phyloP scores from a whole-genome alignment of 225 moss, liverwort and hornwort genomes.

The Rhytidiadelphus loreus region DNA sequence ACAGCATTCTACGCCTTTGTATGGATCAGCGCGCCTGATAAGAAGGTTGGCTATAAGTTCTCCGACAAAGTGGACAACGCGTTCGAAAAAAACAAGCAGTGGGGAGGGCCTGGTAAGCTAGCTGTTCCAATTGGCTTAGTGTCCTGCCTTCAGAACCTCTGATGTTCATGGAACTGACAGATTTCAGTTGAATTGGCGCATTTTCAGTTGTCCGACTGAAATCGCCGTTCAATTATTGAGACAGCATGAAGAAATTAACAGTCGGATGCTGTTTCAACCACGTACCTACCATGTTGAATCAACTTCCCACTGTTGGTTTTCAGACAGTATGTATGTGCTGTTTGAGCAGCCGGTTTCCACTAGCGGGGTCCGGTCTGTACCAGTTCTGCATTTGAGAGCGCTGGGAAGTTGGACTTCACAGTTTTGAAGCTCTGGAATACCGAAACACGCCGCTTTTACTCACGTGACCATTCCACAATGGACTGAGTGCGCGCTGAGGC shows the following conservation, averaged over 20 bases:
- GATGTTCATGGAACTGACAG: not conserved
- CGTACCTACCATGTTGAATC: not conserved
- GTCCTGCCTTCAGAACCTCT: not conserved
- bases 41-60: not conserved
- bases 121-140: not conserved
- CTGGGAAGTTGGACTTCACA: not conserved
- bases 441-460: not conserved
- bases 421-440: not conserved
- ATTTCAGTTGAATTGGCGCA: not conserved
- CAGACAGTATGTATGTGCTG: not conserved
- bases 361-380: not conserved
- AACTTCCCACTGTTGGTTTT: not conserved
- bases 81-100: conserved; percentile 7
- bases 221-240: not conserved
- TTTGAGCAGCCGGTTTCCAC: not conserved
- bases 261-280: not conserved
- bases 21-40: conserved; percentile 1
- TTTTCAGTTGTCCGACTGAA: not conserved
- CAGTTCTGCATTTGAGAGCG: too few species aligned
- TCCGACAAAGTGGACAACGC: not conserved
- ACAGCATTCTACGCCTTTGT: not conserved
- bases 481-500: not conserved
- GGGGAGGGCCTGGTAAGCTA: not conserved
- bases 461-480: too few species aligned
- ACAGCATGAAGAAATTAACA: not conserved